Percentiles rank a stretch among this genome's conserved stretches.
phyloP scores from a whole-genome alignment of 352 stramenopile genomes.

The Phytophthora quininea region DNA sequence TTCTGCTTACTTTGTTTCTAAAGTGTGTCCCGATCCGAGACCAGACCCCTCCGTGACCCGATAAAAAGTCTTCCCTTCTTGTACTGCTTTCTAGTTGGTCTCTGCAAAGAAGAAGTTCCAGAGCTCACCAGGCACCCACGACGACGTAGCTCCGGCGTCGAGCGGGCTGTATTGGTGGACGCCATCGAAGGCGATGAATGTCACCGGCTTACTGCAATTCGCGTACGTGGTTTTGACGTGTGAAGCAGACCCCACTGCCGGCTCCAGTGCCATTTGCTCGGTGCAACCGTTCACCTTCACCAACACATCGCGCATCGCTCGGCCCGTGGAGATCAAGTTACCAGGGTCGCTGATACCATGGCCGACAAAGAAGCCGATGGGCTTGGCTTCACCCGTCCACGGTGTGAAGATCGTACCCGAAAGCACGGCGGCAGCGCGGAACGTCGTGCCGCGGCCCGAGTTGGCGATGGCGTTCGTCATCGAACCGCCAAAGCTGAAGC shows the following conservation, averaged over 20 bases:
- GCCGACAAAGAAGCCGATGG: conserved; percentile 27
- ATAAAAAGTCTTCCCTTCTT: too few relatives aligned
- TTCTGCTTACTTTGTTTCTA: too few relatives aligned
- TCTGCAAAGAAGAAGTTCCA: conserved; percentile 39
- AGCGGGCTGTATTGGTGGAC: conserved; percentile 35
- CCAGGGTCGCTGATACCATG: conserved; percentile 39
- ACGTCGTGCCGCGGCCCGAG: conserved; percentile 21
- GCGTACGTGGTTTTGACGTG: conserved; percentile 46
- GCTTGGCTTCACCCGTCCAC: conserved; percentile 22
- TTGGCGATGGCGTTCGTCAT: conserved; percentile 39
- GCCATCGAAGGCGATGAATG: conserved; percentile 39
- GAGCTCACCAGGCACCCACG: conserved; percentile 30
- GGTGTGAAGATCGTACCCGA: conserved; percentile 29
- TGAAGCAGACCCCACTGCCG: conserved; percentile 24
- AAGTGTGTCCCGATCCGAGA: too few relatives aligned
- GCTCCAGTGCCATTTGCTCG: conserved; percentile 27
- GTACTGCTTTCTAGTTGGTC: neutral
- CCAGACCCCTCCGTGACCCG: too few relatives aligned
- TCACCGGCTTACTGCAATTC: conserved; percentile 37
- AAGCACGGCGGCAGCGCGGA: conserved; percentile 35
- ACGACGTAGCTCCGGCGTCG: conserved; percentile 21
- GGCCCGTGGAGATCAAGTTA: conserved; percentile 29
- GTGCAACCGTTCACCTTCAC: conserved; percentile 37
- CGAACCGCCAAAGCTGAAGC: conserved; percentile 38
- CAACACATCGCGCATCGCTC: conserved; percentile 33